phyloP scores from a whole-genome alignment of 129 eudicot species.

The Tagetes erecta region DNA sequence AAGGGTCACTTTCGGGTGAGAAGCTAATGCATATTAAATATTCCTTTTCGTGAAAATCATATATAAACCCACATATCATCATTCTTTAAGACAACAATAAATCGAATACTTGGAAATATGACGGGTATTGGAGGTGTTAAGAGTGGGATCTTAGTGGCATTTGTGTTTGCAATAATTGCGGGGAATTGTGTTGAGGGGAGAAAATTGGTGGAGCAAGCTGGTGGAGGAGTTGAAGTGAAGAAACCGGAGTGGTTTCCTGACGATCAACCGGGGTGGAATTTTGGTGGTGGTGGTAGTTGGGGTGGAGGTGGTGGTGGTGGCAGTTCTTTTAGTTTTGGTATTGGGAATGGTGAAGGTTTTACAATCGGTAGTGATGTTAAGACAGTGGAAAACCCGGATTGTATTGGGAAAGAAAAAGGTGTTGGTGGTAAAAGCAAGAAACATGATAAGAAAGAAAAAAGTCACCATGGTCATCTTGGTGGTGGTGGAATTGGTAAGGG shows the following conservation, averaged over 20 bases:
- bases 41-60: background rate
- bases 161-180: slow-evolving; percentile 25
- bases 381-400: slow-evolving; percentile 43
- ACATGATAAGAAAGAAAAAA: slow-evolving; percentile 32
- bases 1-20: slow-evolving; percentile 43
- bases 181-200: slow-evolving; percentile 36
- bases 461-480: slow-evolving; percentile 31
- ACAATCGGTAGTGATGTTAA: slow-evolving; percentile 38
- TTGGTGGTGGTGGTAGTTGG: slow-evolving; percentile 41
- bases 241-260: slow-evolving; percentile 42
- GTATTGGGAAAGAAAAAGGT: slow-evolving; percentile 52
- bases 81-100: slow-evolving; percentile 11
- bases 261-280: slow-evolving; percentile 37
- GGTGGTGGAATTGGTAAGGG: slow-evolving; percentile 33
- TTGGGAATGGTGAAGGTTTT: slow-evolving; percentile 50
- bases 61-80: slow-evolving; percentile 23
- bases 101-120: background rate
- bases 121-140: slow-evolving; percentile 14
- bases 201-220: slow-evolving; percentile 18
- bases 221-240: slow-evolving; percentile 27
- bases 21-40: slow-evolving; percentile 27
- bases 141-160: slow-evolving; percentile 24
- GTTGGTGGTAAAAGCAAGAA: slow-evolving; percentile 38
- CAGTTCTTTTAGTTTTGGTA: slow-evolving; percentile 45
- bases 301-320: slow-evolving; percentile 40